Conservation (phyloP, 2,329 filamentous ascomycete genomes). For the Aureobasidium pullulans region DNA sequence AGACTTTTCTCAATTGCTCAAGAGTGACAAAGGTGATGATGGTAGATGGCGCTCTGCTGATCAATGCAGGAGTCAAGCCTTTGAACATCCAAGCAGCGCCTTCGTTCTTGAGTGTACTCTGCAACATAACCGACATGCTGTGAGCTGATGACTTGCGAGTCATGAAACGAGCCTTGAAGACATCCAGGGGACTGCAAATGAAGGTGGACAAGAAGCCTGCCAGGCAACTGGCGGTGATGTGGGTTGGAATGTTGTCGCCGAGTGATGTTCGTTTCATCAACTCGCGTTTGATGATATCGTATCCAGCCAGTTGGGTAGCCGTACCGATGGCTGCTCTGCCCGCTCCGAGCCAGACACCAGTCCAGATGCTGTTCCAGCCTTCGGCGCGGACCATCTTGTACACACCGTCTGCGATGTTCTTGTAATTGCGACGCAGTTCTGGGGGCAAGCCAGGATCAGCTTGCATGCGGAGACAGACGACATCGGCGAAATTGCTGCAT, state of each 20-base stretch:
- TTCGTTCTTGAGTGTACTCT: conserved; percentile 18
- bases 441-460: conserved; percentile 18
- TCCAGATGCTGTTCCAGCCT: conserved; percentile 21
- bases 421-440: conserved; percentile 18
- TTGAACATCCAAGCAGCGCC: conserved; percentile 20
- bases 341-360: conserved; percentile 19
- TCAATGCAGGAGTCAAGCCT: conserved; percentile 19
- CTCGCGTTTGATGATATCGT: conserved; percentile 21
- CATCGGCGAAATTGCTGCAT: conserved; percentile 19
- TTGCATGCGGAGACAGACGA: conserved; percentile 20
- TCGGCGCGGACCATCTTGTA: conserved; percentile 18
- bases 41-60: conserved; percentile 21
- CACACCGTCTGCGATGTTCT: conserved; percentile 18
- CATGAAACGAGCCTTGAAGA: conserved; percentile 21
- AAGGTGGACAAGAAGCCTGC: conserved; percentile 21
- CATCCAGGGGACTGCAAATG: conserved; percentile 21
- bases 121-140: conserved; percentile 17
- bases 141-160: conserved; percentile 16
- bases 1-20: conserved; percentile 16
- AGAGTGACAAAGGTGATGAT: conserved; percentile 19
- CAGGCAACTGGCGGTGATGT: conserved; percentile 19
- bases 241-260: conserved; percentile 18
- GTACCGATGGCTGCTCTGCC: conserved; percentile 18
- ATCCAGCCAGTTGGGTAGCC: conserved; percentile 20
- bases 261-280: conserved; percentile 18